Evolutionary conservation across 305 asterid genomes (phyloP).

Genomic region (Caryopteris hybrid): DNA sequence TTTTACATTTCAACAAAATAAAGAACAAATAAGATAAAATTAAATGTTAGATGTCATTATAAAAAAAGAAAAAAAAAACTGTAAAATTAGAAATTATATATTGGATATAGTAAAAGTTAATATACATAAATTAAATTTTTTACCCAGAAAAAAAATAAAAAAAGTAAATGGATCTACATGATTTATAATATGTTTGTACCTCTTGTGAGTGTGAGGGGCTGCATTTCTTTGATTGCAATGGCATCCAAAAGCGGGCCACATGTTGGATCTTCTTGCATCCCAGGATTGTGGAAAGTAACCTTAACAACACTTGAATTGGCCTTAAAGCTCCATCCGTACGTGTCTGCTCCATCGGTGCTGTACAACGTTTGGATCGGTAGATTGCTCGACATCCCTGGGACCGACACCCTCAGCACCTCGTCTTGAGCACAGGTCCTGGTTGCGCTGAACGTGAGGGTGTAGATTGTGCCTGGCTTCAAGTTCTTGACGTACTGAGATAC

Average conservation of each 20-base stretch:
- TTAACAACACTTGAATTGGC: slow-evolving; percentile 42
- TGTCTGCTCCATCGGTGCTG: slow-evolving; percentile 69
- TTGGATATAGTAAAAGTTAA: too few relatives aligned
- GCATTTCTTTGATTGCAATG: slow-evolving; percentile 65
- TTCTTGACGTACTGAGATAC: slow-evolving; percentile 42
- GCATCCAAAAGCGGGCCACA: slow-evolving; percentile 80
- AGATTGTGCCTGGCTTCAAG: slow-evolving; percentile 33
- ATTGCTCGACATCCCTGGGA: slow-evolving; percentile 42
- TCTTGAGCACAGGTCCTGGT: slow-evolving; percentile 84
- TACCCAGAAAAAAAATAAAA: too few relatives aligned
- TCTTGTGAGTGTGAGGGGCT: slow-evolving; percentile 29
- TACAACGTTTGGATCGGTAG: slow-evolving; percentile 78
- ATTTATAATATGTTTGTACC: too few relatives aligned
- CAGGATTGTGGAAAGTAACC: slow-evolving; percentile 65
- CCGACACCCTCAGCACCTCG: slow-evolving; percentile 55
- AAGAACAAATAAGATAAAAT: too few relatives aligned
- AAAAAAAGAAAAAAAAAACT: too few relatives aligned
- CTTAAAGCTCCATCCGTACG: slow-evolving; percentile 68
- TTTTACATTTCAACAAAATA: too few relatives aligned
- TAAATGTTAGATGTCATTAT: too few relatives aligned
- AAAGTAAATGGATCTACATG: too few relatives aligned
- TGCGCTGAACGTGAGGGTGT: slow-evolving; percentile 59
- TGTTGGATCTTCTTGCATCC: slow-evolving; percentile 72
- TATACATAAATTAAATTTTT: too few relatives aligned
- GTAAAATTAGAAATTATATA: too few relatives aligned